phyloP scores from a whole-genome alignment of 352 stramenopile genomes.

The Phytopythium aichiense region DNA sequence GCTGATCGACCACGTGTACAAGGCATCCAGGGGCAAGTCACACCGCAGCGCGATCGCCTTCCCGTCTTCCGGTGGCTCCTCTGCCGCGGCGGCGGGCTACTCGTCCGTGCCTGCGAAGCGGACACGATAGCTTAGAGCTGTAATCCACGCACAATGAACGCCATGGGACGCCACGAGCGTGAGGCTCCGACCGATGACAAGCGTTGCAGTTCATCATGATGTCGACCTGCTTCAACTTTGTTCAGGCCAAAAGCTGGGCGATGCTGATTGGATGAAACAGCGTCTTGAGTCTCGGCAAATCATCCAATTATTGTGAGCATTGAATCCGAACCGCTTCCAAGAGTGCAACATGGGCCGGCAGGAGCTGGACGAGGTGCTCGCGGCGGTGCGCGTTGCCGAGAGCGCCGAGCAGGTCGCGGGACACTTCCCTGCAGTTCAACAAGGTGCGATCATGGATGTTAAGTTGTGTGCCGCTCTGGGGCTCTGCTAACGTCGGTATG shows the following conservation, averaged over 20 bases:
- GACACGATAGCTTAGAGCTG: neutral
- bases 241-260: too few species aligned
- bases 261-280: neutral
- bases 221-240: too few species aligned
- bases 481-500: neutral
- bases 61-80: neutral
- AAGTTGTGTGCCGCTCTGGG: neutral
- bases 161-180: too few species aligned
- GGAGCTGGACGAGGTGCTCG: slow-evolving; percentile 1
- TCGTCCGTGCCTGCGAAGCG: neutral
- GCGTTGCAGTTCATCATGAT: too few species aligned
- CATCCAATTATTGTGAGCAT: neutral
- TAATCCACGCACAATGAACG: too few species aligned
- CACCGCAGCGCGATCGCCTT: neutral
- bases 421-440: slow-evolving; percentile 11
- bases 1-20: slow-evolving; percentile 70
- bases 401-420: slow-evolving; percentile 2
- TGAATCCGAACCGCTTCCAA: too few species aligned
- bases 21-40: slow-evolving; percentile 21
- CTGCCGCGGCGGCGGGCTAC: neutral
- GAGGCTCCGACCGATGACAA: too few species aligned
- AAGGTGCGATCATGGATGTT: neutral
- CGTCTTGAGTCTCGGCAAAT: neutral
- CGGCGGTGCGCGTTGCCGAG: neutral
- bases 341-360: slow-evolving; percentile 1